phyloP scores from a whole-genome alignment of 768 basidiomycete genomes.

The Agaricus sinodeliciosus region DNA sequence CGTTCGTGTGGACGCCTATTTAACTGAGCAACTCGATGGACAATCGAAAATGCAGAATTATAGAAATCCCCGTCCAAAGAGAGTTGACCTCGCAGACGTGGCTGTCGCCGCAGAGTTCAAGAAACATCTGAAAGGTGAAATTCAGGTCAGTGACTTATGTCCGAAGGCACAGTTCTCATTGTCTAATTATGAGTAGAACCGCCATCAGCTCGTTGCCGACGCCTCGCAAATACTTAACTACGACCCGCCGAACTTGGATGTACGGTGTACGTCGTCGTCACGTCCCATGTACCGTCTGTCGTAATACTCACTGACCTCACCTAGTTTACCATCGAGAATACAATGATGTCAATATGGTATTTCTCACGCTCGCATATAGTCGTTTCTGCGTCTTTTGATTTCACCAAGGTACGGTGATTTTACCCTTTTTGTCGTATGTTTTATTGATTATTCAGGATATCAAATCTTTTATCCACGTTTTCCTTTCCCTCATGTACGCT shows the following conservation, averaged over 20 bases:
- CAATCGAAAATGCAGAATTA: too few relatives aligned
- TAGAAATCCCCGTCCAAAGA: too few relatives aligned
- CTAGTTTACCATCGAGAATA: constrained; percentile 1
- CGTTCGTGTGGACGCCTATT: too few relatives aligned
- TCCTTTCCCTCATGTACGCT: constrained; percentile 6
- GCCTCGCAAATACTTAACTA: constrained; percentile 1
- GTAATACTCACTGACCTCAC: neutral
- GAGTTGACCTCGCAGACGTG: too few relatives aligned
- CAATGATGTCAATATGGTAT: constrained; percentile 1
- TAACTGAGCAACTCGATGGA: too few relatives aligned
- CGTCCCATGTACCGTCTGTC: neutral
- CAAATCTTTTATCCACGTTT: neutral
- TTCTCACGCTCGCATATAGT: constrained; percentile 5
- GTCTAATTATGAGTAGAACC: too few relatives aligned
- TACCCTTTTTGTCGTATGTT: neutral
- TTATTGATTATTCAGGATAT: neutral
- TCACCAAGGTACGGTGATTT: neutral
- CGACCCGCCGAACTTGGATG: neutral
- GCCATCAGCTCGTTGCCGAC: neutral
- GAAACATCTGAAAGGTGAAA: too few relatives aligned
- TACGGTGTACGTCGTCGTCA: neutral
- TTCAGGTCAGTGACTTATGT: too few relatives aligned
- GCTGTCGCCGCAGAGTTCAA: too few relatives aligned
- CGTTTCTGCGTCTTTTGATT: neutral
- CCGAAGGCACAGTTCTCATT: too few relatives aligned